Evolutionary conservation across 2,329 filamentous ascomycete species (phyloP).

Genomic region (Xylariales sp.): DNA sequence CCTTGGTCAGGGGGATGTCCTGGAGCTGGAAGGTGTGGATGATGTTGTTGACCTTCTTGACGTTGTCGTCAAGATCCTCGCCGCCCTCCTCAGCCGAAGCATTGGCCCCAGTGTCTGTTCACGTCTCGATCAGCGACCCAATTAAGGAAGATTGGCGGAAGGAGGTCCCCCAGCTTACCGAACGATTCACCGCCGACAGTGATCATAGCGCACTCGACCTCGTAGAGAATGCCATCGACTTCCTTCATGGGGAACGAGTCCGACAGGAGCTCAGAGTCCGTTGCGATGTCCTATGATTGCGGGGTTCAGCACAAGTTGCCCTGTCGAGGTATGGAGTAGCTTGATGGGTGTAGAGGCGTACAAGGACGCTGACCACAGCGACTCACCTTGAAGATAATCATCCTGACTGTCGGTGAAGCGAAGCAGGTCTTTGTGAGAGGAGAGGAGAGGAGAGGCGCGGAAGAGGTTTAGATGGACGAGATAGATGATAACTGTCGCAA

Average conservation of each 20-base stretch:
- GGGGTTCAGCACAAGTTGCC: conserved; percentile 10
- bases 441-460: conserved; percentile 8
- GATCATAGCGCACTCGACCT: conserved; percentile 91
- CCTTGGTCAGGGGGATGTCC: conserved; percentile 79
- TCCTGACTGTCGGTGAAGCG: conserved; percentile 43
- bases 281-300: conserved; percentile 70
- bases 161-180: too few species aligned
- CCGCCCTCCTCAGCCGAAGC: conserved; percentile 88
- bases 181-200: conserved; percentile 69
- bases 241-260: conserved; percentile 85
- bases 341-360: too few species aligned
- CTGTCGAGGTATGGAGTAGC: too few species aligned
- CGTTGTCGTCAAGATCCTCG: conserved; percentile 66
- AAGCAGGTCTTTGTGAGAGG: conserved; percentile 9
- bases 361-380: background rate
- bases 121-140: background rate
- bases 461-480: conserved; percentile 1
- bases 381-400: conserved; percentile 70
- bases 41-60: conserved; percentile 83
- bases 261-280: conserved; percentile 82
- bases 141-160: too few species aligned
- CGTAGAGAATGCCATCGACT: conserved; percentile 75
- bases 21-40: conserved; percentile 87
- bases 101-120: conserved; percentile 83
- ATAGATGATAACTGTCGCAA: conserved; percentile 2